These are phyloP conservation scores for Bothriochloa decipiens DNA, from an alignment of 176 grass and related monocot species.

Conservation along the genomic window DNA sequence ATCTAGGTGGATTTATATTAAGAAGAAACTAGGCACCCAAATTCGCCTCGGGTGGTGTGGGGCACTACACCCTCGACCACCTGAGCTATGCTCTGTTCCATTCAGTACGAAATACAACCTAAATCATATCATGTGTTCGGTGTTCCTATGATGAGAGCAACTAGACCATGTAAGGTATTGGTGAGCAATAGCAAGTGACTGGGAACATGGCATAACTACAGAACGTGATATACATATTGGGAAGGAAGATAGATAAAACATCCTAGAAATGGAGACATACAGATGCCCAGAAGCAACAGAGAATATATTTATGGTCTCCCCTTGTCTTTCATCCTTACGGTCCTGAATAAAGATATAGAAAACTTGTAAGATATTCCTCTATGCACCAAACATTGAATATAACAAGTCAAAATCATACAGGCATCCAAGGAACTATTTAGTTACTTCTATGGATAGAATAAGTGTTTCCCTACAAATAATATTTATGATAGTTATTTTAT, in stretches of 20 bases:
- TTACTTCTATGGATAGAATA: slow-evolving; percentile 15
- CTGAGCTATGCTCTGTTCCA: neutral
- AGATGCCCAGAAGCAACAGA: slow-evolving; percentile 99
- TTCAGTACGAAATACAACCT: slow-evolving; percentile 16
- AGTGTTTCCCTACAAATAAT: neutral
- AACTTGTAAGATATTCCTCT: slow-evolving; percentile 28
- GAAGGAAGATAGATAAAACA: neutral
- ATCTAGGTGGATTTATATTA: neutral
- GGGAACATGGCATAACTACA: slow-evolving; percentile 30
- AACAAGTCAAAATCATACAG: slow-evolving; percentile 26
- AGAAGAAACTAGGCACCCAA: neutral
- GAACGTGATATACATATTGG: slow-evolving; percentile 26
- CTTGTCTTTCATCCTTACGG: slow-evolving; percentile 68
- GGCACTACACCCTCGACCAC: neutral
- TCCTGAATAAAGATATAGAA: slow-evolving; percentile 56
- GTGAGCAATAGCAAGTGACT: neutral
- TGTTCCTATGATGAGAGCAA: slow-evolving; percentile 4
- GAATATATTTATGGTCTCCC: slow-evolving; percentile 98
- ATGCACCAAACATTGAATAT: slow-evolving; percentile 1
- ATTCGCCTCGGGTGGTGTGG: neutral
- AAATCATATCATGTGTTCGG: slow-evolving; percentile 14
- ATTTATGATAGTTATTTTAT: slow-evolving; percentile 21
- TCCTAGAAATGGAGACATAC: slow-evolving; percentile 63
- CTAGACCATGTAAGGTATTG: slow-evolving; percentile 25
- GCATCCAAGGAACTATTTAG: slow-evolving; percentile 15